Conservation (phyloP, 768 basidiomycete genomes). For the Mycena pura region DNA sequence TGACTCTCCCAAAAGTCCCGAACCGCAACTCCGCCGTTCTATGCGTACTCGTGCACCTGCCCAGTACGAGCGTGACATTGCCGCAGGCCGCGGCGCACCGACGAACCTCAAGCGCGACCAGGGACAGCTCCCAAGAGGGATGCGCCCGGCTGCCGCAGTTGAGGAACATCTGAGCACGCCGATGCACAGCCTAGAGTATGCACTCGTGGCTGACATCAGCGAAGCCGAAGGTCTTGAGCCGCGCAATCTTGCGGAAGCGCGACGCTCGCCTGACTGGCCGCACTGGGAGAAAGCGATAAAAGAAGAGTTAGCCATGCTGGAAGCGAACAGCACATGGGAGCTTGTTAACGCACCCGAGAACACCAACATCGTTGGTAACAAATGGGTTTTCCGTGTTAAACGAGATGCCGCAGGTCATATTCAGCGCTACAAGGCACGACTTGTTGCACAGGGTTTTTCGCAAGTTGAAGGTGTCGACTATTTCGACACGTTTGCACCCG, state of each 20-base stretch:
- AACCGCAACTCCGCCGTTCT: not conserved
- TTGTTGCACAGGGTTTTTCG: too few species aligned
- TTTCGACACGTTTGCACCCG: too few species aligned
- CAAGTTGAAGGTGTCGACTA: too few species aligned
- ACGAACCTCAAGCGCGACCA: not conserved
- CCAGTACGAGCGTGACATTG: not conserved
- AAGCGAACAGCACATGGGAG: slow-evolving; percentile 21
- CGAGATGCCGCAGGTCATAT: too few species aligned
- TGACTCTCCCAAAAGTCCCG: not conserved
- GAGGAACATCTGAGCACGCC: not conserved
- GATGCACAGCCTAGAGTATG: not conserved
- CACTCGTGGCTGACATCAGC: slow-evolving; percentile 14
- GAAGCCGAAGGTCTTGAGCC: slow-evolving; percentile 13
- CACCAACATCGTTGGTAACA: not conserved
- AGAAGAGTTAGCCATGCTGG: slow-evolving; percentile 17
- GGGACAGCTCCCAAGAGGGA: not conserved
- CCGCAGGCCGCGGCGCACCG: not conserved
- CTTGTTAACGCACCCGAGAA: slow-evolving; percentile 15
- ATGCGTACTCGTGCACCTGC: not conserved
- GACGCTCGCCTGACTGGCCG: too few species aligned
- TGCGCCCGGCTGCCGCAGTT: not conserved
- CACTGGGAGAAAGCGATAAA: slow-evolving; percentile 24
- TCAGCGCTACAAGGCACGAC: too few species aligned
- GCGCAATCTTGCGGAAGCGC: too few species aligned
- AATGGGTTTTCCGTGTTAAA: too few species aligned